These are phyloP conservation scores for Chlamydomonas urium DNA, from an alignment of 139 green algal species.

Conservation along the genomic window DNA sequence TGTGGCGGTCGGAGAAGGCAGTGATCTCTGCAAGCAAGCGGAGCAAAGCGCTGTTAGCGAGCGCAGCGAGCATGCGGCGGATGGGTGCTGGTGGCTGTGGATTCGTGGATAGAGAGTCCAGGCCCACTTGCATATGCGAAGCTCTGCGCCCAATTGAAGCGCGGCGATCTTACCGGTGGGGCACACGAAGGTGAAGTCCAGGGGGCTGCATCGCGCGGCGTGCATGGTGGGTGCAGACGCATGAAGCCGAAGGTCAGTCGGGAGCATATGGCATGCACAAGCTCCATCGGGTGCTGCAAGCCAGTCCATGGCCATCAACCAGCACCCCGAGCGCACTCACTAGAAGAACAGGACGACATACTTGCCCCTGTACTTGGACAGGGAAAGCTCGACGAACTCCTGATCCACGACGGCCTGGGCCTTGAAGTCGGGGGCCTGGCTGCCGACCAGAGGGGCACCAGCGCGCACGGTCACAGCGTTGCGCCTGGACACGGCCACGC, in stretches of 20 bases:
- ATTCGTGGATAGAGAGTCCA: neutral
- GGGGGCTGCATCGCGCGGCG: too few species aligned
- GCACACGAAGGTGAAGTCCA: slow-evolving; percentile 90
- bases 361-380: slow-evolving; percentile 91
- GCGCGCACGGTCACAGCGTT: neutral
- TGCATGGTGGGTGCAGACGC: too few species aligned
- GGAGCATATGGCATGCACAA: too few species aligned
- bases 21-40: too few species aligned
- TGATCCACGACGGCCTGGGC: slow-evolving; percentile 66
- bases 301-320: too few species aligned
- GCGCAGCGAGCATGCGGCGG: slow-evolving; percentile 26
- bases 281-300: too few species aligned
- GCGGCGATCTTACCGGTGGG: too few species aligned
- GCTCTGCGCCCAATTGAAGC: neutral
- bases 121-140: neutral
- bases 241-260: too few species aligned
- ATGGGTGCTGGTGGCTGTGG: neutral
- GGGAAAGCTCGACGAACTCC: slow-evolving; percentile 89
- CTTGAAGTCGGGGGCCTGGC: slow-evolving; percentile 84
- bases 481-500: neutral
- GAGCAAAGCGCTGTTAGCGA: too few species aligned
- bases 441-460: slow-evolving; percentile 64
- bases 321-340: too few species aligned
- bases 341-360: slow-evolving; percentile 68
- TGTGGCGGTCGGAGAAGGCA: slow-evolving; percentile 89